phyloP scores from a whole-genome alignment of 176 grass and related monocot species.

The Themeda triandra region DNA sequence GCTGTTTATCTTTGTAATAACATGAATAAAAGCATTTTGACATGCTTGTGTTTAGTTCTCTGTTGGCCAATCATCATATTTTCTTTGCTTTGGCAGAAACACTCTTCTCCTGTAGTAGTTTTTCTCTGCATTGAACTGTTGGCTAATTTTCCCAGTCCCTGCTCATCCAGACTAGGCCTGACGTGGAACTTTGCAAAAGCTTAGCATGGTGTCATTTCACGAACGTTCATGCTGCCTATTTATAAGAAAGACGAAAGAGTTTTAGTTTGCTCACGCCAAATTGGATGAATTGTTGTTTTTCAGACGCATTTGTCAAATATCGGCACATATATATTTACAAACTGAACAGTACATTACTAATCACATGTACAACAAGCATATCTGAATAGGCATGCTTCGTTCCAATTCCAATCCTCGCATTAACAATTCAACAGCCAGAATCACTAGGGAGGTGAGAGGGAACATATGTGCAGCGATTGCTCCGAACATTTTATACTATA shows the following conservation, averaged over 20 bases:
- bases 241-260: neutral
- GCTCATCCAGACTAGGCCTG: neutral
- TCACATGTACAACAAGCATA: conserved; percentile 35
- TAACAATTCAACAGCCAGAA: neutral
- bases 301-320: too few relatives aligned
- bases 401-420: neutral
- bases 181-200: neutral
- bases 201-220: neutral
- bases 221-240: neutral
- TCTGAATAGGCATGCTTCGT: neutral
- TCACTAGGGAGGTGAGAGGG: neutral
- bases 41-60: neutral
- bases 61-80: neutral
- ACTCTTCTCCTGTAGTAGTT: neutral
- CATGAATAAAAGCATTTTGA: conserved; percentile 39
- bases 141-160: neutral
- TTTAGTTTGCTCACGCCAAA: neutral
- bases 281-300: neutral
- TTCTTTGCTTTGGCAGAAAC: neutral
- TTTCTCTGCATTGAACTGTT: neutral
- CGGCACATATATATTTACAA: too few relatives aligned
- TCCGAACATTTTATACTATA: neutral
- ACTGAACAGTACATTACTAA: conserved; percentile 20
- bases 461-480: neutral
- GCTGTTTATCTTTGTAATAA: conserved; percentile 2